A percentile compares a stretch with the other conserved stretches of the same genome.
These are phyloP conservation scores for Xylariaceae sp. DNA, from an alignment of 2,329 filamentous ascomycete genomes.

Conservation along the genomic window DNA sequence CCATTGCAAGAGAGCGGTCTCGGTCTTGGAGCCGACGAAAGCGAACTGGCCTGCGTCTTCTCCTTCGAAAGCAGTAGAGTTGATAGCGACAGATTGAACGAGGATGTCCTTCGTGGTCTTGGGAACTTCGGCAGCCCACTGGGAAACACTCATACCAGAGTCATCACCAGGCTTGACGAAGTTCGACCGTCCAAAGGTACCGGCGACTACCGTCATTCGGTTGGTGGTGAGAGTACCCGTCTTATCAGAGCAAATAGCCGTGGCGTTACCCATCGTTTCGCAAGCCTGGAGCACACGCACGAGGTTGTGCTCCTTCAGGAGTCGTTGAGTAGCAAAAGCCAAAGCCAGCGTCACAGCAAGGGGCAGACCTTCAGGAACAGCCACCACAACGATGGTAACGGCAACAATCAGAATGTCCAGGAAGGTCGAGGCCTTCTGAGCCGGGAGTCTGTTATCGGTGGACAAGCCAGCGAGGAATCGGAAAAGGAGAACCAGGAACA, in stretches of 20 bases:
- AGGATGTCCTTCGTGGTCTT: slow-evolving; percentile 33
- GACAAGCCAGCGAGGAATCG: slow-evolving; percentile 64
- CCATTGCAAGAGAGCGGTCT: slow-evolving; percentile 49
- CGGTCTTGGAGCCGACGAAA: slow-evolving; percentile 53
- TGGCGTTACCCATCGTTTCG: slow-evolving; percentile 68
- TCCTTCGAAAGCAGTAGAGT: slow-evolving; percentile 53
- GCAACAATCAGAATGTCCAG: slow-evolving; percentile 59
- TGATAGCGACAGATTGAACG: slow-evolving; percentile 47
- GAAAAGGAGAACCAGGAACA: slow-evolving; percentile 77
- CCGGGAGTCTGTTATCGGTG: slow-evolving; percentile 40
- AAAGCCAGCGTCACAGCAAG: slow-evolving; percentile 64
- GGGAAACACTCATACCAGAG: slow-evolving; percentile 25
- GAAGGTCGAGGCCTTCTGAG: slow-evolving; percentile 58
- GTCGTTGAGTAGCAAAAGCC: slow-evolving; percentile 61
- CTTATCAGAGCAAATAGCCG: slow-evolving; percentile 75
- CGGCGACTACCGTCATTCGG: slow-evolving; percentile 71
- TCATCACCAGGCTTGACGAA: slow-evolving; percentile 26
- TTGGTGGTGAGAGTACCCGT: slow-evolving; percentile 71
- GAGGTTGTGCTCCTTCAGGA: slow-evolving; percentile 65
- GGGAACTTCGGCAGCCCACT: slow-evolving; percentile 31
- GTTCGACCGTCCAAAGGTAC: slow-evolving; percentile 51
- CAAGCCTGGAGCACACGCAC: slow-evolving; percentile 63
- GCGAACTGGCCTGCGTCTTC: slow-evolving; percentile 40
- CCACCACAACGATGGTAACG: slow-evolving; percentile 64
- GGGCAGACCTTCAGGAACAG: slow-evolving; percentile 61